Conservation (phyloP, 2,329 filamentous ascomycete genomes). For the Shiraia sp. region DNA sequence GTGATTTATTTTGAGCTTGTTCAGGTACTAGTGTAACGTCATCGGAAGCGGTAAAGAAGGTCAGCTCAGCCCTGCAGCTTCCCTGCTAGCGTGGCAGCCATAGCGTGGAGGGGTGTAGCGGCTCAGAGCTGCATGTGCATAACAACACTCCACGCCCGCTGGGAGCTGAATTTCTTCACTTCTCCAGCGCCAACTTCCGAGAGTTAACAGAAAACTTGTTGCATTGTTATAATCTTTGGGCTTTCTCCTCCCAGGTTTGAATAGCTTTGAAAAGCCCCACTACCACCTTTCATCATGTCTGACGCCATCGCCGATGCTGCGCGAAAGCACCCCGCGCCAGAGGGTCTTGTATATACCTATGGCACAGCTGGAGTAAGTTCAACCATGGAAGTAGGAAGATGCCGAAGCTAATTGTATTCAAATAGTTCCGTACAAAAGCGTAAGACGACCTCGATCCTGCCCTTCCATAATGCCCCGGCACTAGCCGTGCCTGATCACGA, state of each 20-base stretch:
- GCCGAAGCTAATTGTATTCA: slow-evolving; percentile 10
- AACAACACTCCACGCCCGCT: slow-evolving; percentile 6
- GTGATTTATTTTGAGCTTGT: slow-evolving; percentile 1
- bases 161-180: slow-evolving; percentile 13
- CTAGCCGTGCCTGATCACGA: too few species aligned
- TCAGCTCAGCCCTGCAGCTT: slow-evolving; percentile 21
- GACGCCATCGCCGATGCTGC: slow-evolving; percentile 37
- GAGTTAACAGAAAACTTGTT: neutral
- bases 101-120: slow-evolving; percentile 16
- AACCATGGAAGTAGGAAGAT: neutral
- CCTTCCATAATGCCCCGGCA: too few species aligned
- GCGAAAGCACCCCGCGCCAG: slow-evolving; percentile 43
- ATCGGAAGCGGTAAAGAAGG: slow-evolving; percentile 20
- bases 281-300: slow-evolving; percentile 29
- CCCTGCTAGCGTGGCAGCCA: slow-evolving; percentile 19
- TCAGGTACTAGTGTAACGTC: slow-evolving; percentile 25
- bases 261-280: neutral
- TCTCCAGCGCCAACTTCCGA: slow-evolving; percentile 2
- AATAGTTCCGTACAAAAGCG: slow-evolving; percentile 71
- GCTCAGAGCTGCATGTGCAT: slow-evolving; percentile 9
- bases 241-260: neutral
- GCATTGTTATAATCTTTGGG: neutral
- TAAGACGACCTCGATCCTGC: slow-evolving; percentile 46
- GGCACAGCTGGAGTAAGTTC: slow-evolving; percentile 56
- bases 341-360: slow-evolving; percentile 44